phyloP scores from a whole-genome alignment of 2,329 filamentous ascomycete species.

The Drechslerella coelobrocha region DNA sequence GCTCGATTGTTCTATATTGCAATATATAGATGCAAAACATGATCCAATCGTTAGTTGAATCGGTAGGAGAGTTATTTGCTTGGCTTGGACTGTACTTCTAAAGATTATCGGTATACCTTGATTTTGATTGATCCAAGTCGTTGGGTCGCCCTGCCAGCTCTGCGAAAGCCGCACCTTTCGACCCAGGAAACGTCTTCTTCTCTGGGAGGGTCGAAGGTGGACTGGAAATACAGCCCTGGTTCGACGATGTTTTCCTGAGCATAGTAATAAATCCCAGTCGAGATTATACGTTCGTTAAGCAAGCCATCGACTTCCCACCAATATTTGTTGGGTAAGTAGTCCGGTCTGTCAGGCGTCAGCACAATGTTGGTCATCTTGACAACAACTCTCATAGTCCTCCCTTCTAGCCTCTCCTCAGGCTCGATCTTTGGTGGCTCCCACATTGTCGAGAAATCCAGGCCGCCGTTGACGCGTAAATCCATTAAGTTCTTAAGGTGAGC shows the following conservation, averaged over 20 bases:
- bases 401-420: conserved; percentile 40
- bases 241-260: conserved; percentile 14
- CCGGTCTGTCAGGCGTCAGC: conserved; percentile 63
- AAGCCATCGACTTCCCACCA: conserved; percentile 66
- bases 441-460: too few relatives aligned
- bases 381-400: conserved; percentile 66
- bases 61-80: background rate
- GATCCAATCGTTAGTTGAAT: background rate
- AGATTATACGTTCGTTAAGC: conserved; percentile 52
- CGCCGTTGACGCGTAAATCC: too few relatives aligned
- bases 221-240: conserved; percentile 3
- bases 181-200: background rate
- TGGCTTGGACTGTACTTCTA: conserved; percentile 13
- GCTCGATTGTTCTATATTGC: conserved; percentile 59
- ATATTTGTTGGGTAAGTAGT: conserved; percentile 65
- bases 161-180: background rate
- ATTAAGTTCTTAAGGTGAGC: too few relatives aligned
- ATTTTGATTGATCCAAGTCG: too few relatives aligned
- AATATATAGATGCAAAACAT: background rate
- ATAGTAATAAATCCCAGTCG: conserved; percentile 25
- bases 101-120: too few relatives aligned
- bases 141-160: too few relatives aligned
- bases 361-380: conserved; percentile 69
- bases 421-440: background rate
- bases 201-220: background rate